These are phyloP conservation scores for Voacanga thouarsii DNA, from an alignment of 257 asterid genomes.

Conservation along the genomic window DNA sequence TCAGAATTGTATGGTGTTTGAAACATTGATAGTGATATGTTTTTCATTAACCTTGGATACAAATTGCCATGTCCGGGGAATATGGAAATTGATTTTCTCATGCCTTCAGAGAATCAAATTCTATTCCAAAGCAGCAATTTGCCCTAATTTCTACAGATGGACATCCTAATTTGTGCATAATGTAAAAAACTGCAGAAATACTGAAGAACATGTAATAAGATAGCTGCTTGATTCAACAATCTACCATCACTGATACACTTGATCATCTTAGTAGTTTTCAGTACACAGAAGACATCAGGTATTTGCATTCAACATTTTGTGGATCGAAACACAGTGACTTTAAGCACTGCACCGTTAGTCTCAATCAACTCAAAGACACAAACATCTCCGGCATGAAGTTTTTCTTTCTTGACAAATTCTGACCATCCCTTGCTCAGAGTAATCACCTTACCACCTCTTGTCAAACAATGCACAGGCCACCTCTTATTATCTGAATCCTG, in stretches of 20 bases:
- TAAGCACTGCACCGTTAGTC: background rate
- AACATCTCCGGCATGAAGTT: background rate
- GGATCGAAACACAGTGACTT: background rate
- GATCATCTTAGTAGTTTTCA: background rate
- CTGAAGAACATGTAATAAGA: too few species aligned
- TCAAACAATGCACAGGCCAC: background rate
- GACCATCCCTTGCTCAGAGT: background rate
- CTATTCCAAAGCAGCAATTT: too few species aligned
- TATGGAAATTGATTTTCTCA: too few species aligned
- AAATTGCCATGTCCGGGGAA: too few species aligned
- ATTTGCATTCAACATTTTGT: background rate
- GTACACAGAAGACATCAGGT: background rate
- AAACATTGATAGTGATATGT: too few species aligned
- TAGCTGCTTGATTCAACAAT: background rate
- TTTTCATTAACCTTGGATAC: too few species aligned
- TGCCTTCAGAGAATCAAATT: too few species aligned
- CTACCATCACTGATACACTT: background rate
- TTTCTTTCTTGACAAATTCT: background rate
- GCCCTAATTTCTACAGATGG: too few species aligned
- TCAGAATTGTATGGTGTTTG: too few species aligned
- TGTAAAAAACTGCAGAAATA: too few species aligned
- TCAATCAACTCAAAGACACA: slow-evolving; percentile 1
- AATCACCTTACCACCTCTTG: background rate
- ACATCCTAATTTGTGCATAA: too few species aligned
- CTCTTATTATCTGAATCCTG: background rate